Evolutionary conservation across 1,284 basidiomycete species (phyloP).

Genomic region (Marasmius oreades): DNA sequence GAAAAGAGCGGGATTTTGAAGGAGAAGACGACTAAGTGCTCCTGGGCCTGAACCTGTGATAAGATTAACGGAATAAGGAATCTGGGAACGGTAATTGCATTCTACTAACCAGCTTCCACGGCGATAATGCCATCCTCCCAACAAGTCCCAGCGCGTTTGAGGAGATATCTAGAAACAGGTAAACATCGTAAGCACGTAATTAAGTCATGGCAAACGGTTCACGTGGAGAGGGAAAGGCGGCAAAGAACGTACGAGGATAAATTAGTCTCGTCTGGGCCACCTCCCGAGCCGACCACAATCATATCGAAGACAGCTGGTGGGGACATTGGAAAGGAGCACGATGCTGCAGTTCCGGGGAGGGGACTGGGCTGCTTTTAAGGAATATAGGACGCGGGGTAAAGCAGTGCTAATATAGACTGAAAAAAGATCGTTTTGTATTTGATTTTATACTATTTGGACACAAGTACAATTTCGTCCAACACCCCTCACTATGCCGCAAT

Average conservation of each 20-base stretch:
- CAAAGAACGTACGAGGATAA: constrained; percentile 57
- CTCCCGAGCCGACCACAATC: constrained; percentile 72
- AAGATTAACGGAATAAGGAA: constrained; percentile 1
- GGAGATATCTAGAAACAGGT: constrained; percentile 52
- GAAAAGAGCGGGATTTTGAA: constrained; percentile 51
- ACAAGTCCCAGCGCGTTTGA: constrained; percentile 52
- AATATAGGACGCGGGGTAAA: neutral
- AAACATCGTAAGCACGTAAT: no score
- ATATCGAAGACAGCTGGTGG: constrained; percentile 51
- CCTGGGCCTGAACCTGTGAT: constrained; percentile 66
- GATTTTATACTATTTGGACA: no score
- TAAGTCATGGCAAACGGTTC: constrained; percentile 5
- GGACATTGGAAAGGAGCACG: constrained; percentile 7
- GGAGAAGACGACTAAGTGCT: constrained; percentile 53
- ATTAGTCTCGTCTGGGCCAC: constrained; percentile 74
- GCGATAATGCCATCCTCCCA: constrained; percentile 73
- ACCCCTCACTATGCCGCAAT: neutral
- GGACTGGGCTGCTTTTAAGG: neutral
- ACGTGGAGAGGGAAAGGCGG: constrained; percentile 12
- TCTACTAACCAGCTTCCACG: constrained; percentile 64
- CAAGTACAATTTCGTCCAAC: neutral
- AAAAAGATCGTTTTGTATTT: neutral
- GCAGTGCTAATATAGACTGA: neutral
- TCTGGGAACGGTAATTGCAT: neutral
- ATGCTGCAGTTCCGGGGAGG: neutral